Conservation (phyloP, 148 eudicot genomes). For the Fallopia convolvulus region DNA sequence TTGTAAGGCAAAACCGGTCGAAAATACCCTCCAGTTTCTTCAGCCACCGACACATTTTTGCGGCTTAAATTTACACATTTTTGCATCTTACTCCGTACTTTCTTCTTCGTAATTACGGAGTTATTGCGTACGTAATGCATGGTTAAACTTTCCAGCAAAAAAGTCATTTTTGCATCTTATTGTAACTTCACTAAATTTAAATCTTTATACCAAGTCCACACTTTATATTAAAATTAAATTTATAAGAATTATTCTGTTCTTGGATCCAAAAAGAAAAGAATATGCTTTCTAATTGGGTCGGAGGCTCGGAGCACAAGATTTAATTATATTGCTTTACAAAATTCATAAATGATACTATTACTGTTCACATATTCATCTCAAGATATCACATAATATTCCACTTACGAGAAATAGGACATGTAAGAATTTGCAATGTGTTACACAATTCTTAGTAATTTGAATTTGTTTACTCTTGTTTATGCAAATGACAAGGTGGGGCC, state of each 20-base stretch:
- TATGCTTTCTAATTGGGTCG: not conserved
- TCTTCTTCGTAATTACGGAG: no score
- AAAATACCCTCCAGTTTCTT: not conserved
- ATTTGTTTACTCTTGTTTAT: not conserved
- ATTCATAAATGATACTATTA: no score
- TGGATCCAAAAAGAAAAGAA: not conserved
- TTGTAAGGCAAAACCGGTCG: not conserved
- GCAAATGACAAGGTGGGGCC: not conserved
- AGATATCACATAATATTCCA: no score
- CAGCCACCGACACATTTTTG: not conserved
- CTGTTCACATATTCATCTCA: no score
- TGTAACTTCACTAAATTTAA: not conserved
- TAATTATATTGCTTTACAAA: no score
- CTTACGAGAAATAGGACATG: no score
- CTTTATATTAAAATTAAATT: not conserved
- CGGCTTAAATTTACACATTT: not conserved
- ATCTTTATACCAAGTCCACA: not conserved
- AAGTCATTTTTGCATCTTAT: not conserved
- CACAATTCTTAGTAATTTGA: no score
- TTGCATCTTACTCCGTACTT: no score
- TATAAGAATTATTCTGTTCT: not conserved
- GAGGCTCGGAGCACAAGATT: no score
- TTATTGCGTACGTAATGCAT: no score
- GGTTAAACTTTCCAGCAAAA: no score
- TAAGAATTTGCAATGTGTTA: no score